Evolutionary conservation across 106 monocot species (phyloP), one percentile per base, ranked within the genome.

Genomic region (Phalaenopsis aphrodite): DNA sequence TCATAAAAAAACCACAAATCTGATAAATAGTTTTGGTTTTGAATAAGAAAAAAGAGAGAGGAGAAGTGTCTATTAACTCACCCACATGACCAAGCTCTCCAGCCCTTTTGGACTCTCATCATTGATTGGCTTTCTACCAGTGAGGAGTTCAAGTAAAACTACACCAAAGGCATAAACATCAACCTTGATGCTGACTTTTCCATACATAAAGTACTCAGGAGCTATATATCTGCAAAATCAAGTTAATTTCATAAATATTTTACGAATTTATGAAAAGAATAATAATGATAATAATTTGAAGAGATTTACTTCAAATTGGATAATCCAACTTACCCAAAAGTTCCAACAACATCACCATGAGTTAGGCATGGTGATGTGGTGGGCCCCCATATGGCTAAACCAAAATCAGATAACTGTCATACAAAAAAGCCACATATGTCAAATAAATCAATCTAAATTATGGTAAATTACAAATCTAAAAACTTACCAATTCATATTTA

Each of bases 101-200:
- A 88, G 87, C 56, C 89, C 90, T 76, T 91, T 88, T 9, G 91
- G 86, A 7, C 58, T 81, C 19, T 89, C 90, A 82, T 79, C 67
- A 56, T 66, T 78, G 57, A 96, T 96, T 47, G 90, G 90, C 45
- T 87, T 93, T 78, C 96, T 85, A 46, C 93, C 93, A 7, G 93
- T 88, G 37, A 93, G 57, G 30, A 96, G 87, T 81, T 96, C 95
- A 58, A 96, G 93, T 23, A 96, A 85, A 73, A 96, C 89, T 41
- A 96, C 95, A 5, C 95, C 95, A 42, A 91, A 93, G 19, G 95
- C 86, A 74, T 93, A 96, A 16, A 93, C 93, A 79, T 96, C 95
- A n/a, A 96, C 81, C 78, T 93, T 93, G 10, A 84, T 83, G 82
- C 89, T 93, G n/a, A 96, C 84, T 75, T 90, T 91, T 46, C 95